Evolutionary conservation across 2,329 filamentous ascomycete species (phyloP).

Genomic region (Pseudopyricularia cyperi): DNA sequence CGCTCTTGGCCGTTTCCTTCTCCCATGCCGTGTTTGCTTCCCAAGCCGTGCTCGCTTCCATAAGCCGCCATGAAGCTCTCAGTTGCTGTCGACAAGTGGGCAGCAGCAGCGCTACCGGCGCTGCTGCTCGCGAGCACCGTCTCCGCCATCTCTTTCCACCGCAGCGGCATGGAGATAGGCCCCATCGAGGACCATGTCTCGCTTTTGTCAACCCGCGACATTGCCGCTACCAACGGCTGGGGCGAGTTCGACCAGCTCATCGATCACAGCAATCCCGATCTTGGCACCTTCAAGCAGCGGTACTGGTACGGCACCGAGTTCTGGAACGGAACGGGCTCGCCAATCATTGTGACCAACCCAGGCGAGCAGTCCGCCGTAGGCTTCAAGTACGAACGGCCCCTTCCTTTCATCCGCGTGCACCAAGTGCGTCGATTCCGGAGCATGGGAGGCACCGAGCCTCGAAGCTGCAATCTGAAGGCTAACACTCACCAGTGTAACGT

Average conservation of each 20-base stretch:
- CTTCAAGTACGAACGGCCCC: constrained; percentile 4
- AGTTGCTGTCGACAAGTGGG: background rate
- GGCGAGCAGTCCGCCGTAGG: constrained; percentile 16
- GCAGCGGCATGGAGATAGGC: background rate
- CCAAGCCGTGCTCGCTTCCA: background rate
- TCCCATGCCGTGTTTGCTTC: background rate
- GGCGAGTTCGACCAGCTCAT: constrained; percentile 25
- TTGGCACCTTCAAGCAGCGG: constrained; percentile 27
- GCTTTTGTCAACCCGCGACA: background rate
- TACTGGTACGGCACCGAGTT: constrained; percentile 26
- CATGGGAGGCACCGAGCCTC: background rate
- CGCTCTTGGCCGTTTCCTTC: background rate
- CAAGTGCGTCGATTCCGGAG: background rate
- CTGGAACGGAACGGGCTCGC: constrained; percentile 25
- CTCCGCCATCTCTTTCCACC: background rate
- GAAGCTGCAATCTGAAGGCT: background rate
- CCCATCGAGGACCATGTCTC: background rate
- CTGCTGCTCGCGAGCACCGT: background rate
- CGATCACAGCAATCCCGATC: constrained; percentile 24
- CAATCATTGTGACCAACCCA: constrained; percentile 24
- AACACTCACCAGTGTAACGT: background rate
- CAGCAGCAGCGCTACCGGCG: background rate
- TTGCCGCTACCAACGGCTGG: constrained; percentile 4
- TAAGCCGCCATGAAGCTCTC: background rate
- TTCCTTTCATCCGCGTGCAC: background rate